Base-by-base conservation (phyloP, 2,329 filamentous ascomycete species). In the Sclerotinia sclerotiorum region DNA sequence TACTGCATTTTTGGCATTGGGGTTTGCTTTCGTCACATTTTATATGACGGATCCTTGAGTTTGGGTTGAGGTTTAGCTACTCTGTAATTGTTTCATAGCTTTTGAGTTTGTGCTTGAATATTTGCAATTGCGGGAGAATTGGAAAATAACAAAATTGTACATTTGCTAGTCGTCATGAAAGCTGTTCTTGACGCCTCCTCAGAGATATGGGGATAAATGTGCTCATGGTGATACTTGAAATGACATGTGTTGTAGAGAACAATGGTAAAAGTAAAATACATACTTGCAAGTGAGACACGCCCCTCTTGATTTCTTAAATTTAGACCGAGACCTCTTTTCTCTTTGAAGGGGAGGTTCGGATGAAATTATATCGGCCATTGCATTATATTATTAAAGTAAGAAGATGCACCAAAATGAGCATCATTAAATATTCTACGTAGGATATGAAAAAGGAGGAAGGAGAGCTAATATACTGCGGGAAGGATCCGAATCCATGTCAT, bases 131-230 rank as follows among this genome's bases (percentile, higher is more conserved):
- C 49, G 55, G 70, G 71, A 68, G 72, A 64, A 69, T 73, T 71
- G 63, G 77, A 71, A 70, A 70, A 77, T 72, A 70, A 92, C 90
- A 94, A 91, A 92, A 84, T 77, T 85, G 84, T 86, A 86, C 89
- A 84, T 88, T 89, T 61, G 86, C 85, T 81, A 82, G 84, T 91
- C 91, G 85, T 92, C 92, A 90, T 86, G 79, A 83, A 82, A 88
- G 88, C 89, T 90, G 91, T 90, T 93, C 90, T 94, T 94, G 91
- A 93, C 86, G 87, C 90, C 89, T n/a, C 88, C 89, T 94, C 90
- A 87, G 92, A 88, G 94, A 95, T 91, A 94, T 91, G 91, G 92
- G 94, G 91, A 90, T 29, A 94, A 94, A 88, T 84, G 84, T 85
- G 90, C 85, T 94, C 91, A 93, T 94, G 91, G 90, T 85, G 76